Evolutionary conservation across 164 flowering plant genomes (phyloP), one percentile per base, ranked within the genome.

Genomic region (Hamamelis virginiana): DNA sequence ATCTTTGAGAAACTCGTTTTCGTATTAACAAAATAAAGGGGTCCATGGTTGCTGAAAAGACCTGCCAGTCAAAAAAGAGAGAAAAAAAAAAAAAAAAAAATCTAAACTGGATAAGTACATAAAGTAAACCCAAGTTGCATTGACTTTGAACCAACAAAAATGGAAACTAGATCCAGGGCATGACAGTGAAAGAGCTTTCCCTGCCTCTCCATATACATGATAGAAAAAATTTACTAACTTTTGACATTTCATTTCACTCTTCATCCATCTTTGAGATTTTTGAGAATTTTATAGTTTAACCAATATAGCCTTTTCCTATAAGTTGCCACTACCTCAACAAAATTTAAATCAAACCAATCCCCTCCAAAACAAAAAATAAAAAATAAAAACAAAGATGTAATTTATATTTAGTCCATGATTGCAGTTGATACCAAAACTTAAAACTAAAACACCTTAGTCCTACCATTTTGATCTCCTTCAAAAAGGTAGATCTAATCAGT

Each of bases 21-120:
- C 64, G 96, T 89, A 72, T 59, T 84, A 25, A 86, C 83, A 77
- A 92, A 95, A 78, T 95, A 95, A 38, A 92, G 91, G 41, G 97
- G 94, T n/a, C 97, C 98, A 75, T 91, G 97, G 74, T 95, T 95
- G 83, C 98, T 95, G 80, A 95, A 92, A 76, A 95, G 91, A 78
- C 97, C 98, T 92, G 84, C 68, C 44, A 72, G 16, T 26, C 22
- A 19, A 43, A 71, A 38, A n/a, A n/a, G n/a, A n/a, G n/a, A n/a
- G n/a, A n/a, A n/a, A n/a, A n/a, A n/a, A n/a, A n/a, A n/a, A n/a
- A n/a, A n/a, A n/a, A 41, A 8, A 8, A 18, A 16, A 16, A 68
- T 10, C 46, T 3, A 25, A 41, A 22, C 13, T 16, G 23, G 8
- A 27, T 19, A 28, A 48, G 23, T 21, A 11, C 13, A 71, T 11